Evolutionary conservation across 192 early-diverging fungal species (phyloP).

Genomic region (Mycoemilia scoparia): DNA sequence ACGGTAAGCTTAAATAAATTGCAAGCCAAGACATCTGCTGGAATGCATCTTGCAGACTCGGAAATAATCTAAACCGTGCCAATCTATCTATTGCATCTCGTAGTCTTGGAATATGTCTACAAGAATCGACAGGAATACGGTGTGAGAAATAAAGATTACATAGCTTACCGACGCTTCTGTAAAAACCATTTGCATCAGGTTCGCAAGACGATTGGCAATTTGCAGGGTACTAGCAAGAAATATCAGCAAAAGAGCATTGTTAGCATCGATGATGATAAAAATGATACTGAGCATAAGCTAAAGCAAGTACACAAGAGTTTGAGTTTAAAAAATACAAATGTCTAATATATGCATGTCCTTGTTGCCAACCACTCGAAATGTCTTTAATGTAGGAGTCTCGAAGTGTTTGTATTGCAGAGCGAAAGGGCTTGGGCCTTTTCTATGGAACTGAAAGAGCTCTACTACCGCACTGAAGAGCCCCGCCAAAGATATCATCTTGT

Average conservation of each 20-base stretch:
- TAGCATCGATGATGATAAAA: too few species aligned
- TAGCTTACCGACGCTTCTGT: conserved; percentile 22
- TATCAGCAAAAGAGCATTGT: conserved; percentile 9
- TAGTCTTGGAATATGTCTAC: conserved; percentile 20
- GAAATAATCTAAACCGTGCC: too few species aligned
- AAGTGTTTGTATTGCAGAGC: conserved; percentile 16
- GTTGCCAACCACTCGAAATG: too few species aligned
- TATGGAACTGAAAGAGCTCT: conserved; percentile 25
- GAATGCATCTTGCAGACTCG: too few species aligned
- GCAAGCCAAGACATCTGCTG: too few species aligned
- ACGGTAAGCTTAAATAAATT: too few species aligned
- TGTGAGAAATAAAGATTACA: conserved; percentile 17
- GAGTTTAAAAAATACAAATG: too few species aligned
- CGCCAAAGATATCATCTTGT: conserved; percentile 23
- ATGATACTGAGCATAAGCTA: conserved; percentile 6
- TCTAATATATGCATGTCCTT: too few species aligned
- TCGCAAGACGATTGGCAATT: conserved; percentile 14
- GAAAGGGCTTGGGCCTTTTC: conserved; percentile 28
- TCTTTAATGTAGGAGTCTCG: too few species aligned
- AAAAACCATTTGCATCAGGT: conserved; percentile 16
- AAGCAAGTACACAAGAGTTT: too few species aligned
- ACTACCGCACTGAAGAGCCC: conserved; percentile 23
- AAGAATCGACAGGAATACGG: conserved; percentile 18
- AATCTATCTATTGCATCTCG: too few species aligned
- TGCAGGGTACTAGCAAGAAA: conserved; percentile 11